These are phyloP conservation scores for Podaxis carcinomalis DNA, from an alignment of 768 basidiomycete genomes.

Conservation along the genomic window DNA sequence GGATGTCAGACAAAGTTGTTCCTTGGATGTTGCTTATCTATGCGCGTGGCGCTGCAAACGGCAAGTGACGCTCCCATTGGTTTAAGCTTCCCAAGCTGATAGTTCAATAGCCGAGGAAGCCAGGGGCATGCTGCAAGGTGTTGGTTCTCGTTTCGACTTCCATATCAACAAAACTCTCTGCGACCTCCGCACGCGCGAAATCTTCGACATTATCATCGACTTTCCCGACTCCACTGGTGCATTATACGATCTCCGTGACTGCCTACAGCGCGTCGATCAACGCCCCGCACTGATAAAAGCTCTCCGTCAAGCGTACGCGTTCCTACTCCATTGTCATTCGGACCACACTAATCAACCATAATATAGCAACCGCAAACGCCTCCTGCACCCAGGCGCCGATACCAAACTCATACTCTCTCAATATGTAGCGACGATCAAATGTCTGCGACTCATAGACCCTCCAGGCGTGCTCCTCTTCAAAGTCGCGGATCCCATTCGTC, in stretches of 20 bases:
- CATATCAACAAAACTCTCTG: constrained; percentile 90
- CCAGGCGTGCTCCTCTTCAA: constrained; percentile 90
- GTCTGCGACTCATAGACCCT: constrained; percentile 86
- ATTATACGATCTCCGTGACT: constrained; percentile 86
- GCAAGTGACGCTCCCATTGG: constrained; percentile 29
- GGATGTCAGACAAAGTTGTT: constrained; percentile 79
- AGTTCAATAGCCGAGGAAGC: constrained; percentile 60
- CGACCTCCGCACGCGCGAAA: constrained; percentile 77
- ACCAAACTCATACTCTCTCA: constrained; percentile 86
- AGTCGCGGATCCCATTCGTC: constrained; percentile 88
- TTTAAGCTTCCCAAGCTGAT: constrained; percentile 8
- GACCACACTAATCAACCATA: neutral
- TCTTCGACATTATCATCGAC: constrained; percentile 96
- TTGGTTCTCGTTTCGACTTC: constrained; percentile 84
- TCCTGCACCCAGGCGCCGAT: constrained; percentile 94
- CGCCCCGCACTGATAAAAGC: constrained; percentile 70
- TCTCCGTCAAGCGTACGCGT: constrained; percentile 72
- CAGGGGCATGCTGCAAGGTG: constrained; percentile 65
- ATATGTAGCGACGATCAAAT: constrained; percentile 92
- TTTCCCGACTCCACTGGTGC: constrained; percentile 86
- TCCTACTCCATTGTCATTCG: neutral
- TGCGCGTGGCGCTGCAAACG: constrained; percentile 56
- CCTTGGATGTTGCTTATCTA: constrained; percentile 86
- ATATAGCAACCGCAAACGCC: constrained; percentile 73
- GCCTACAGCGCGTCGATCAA: constrained; percentile 76